Conservation (phyloP, 192 early-diverging fungal species). For the Coemansia sp. region DNA sequence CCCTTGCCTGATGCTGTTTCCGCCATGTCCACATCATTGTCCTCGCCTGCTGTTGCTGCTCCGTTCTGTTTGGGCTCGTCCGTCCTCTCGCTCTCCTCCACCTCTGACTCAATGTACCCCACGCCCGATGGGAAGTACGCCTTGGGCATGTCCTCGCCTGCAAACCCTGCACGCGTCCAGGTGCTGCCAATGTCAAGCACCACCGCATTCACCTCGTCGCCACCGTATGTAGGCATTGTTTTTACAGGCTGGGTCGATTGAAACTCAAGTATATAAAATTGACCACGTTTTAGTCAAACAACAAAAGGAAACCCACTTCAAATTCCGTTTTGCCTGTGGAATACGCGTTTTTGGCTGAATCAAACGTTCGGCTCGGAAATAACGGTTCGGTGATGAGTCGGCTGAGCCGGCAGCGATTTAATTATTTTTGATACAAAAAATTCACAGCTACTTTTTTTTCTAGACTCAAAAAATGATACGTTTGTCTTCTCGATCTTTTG, state of each 20-base stretch:
- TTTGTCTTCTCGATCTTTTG: background rate
- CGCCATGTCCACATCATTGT: constrained; percentile 31
- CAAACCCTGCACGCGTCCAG: constrained; percentile 89
- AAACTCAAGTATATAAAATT: background rate
- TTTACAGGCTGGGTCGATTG: too few species aligned
- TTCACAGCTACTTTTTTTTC: background rate
- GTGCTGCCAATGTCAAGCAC: constrained; percentile 91
- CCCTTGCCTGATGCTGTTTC: constrained; percentile 1
- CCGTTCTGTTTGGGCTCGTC: constrained; percentile 30
- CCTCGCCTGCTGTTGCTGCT: constrained; percentile 1
- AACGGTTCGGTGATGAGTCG: too few species aligned
- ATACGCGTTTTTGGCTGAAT: too few species aligned
- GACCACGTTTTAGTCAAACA: background rate
- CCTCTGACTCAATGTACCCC: constrained; percentile 61
- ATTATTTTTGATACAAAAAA: too few species aligned
- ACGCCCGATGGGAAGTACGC: constrained; percentile 81
- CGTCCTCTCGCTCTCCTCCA: constrained; percentile 14
- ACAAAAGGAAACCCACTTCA: background rate
- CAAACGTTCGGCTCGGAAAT: too few species aligned
- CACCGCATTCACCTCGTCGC: constrained; percentile 91
- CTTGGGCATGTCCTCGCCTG: constrained; percentile 95
- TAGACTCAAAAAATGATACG: background rate
- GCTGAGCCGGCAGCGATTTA: too few species aligned
- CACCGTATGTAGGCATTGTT: constrained; percentile 56
- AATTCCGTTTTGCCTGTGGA: too few species aligned